Evolutionary conservation across 192 early-diverging fungal genomes (phyloP).

Genomic region (Gaertneriomyces semiglobifer): DNA sequence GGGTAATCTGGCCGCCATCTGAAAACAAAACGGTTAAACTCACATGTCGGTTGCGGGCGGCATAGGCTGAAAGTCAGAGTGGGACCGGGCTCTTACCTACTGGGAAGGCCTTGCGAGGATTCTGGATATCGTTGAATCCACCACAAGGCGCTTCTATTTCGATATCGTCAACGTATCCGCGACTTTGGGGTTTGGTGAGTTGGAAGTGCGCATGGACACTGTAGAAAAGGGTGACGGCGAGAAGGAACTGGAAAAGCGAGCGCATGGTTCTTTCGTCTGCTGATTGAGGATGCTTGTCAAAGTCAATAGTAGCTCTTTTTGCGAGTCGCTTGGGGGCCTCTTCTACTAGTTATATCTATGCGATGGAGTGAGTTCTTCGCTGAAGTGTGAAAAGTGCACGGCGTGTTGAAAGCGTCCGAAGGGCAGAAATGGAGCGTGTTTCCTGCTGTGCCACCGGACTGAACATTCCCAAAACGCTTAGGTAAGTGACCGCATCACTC

Average conservation of each 20-base stretch:
- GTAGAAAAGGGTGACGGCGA: not conserved
- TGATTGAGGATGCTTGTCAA: too few relatives aligned
- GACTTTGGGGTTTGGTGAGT: not conserved
- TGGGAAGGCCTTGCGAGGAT: not conserved
- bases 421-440: too few relatives aligned
- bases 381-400: too few relatives aligned
- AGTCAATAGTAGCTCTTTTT: too few relatives aligned
- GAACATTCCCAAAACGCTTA: too few relatives aligned
- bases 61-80: not conserved
- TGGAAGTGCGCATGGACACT: conserved; percentile 8
- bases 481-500: too few relatives aligned
- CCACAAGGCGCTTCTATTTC: not conserved
- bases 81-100: not conserved
- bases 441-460: too few relatives aligned
- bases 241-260: not conserved
- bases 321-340: too few relatives aligned
- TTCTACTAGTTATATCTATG: too few relatives aligned
- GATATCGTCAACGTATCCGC: not conserved
- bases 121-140: conserved; percentile 6
- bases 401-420: too few relatives aligned
- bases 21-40: not conserved
- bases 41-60: not conserved
- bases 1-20: not conserved
- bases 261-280: too few relatives aligned
- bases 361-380: too few relatives aligned